Conservation (phyloP, 2,329 filamentous ascomycete species). For the Coleophoma eucalyptorum region DNA sequence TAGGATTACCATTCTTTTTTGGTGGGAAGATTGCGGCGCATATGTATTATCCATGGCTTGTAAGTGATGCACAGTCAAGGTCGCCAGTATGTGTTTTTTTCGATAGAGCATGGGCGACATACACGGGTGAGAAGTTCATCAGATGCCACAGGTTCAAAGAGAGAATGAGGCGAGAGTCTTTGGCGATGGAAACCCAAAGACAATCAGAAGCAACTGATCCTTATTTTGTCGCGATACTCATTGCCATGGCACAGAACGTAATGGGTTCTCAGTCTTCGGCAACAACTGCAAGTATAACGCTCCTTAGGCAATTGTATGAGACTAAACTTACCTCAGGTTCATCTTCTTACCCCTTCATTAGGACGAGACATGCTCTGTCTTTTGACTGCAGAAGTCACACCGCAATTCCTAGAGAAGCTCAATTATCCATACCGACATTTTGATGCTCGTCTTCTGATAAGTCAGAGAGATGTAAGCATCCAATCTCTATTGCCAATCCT, state of each 20-base stretch:
- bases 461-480: too few species aligned
- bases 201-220: neutral
- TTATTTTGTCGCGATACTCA: neutral
- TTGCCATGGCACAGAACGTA: neutral
- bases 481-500: too few species aligned
- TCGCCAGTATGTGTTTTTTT: too few species aligned
- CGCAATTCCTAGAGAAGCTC: neutral
- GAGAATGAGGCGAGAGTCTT: neutral
- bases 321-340: neutral
- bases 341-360: neutral
- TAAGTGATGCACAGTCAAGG: too few species aligned
- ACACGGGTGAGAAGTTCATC: too few species aligned
- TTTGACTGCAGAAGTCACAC: neutral
- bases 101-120: too few species aligned
- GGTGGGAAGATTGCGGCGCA: too few species aligned
- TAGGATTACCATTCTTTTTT: too few species aligned
- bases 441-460: neutral
- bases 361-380: neutral
- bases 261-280: too few species aligned
- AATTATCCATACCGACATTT: neutral
- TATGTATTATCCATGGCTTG: too few species aligned
- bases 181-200: neutral
- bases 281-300: neutral
- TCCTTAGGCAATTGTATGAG: neutral
- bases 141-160: neutral